Evolutionary conservation across 306 rosid species (phyloP).

Genomic region (Canavalia ensiformis): DNA sequence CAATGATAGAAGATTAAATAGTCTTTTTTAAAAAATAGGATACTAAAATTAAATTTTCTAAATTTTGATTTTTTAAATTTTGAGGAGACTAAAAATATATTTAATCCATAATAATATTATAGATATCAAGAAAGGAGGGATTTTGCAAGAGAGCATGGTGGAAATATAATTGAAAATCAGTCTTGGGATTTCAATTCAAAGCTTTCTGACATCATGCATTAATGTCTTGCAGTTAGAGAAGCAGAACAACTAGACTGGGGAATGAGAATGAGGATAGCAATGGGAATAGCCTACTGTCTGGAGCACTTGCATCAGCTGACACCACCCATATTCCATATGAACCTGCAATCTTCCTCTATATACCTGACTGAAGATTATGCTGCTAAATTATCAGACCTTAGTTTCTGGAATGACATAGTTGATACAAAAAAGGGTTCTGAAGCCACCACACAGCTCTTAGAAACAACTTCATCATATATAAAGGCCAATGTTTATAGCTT

Average conservation of each 20-base stretch:
- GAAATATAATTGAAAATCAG: neutral
- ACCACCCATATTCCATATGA: slow-evolving; percentile 69
- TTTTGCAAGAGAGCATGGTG: neutral
- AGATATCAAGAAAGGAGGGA: neutral
- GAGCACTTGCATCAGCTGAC: slow-evolving; percentile 80
- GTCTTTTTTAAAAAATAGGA: no score
- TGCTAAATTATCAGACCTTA: slow-evolving; percentile 80
- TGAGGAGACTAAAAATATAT: no score
- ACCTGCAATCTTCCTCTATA: slow-evolving; percentile 75
- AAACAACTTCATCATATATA: slow-evolving; percentile 52
- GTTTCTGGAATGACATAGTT: slow-evolving; percentile 70
- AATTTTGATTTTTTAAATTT: no score
- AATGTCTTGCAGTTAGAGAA: slow-evolving; percentile 78
- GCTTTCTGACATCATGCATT: slow-evolving; percentile 26
- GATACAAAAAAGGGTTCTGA: slow-evolving; percentile 54
- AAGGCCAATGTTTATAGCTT: slow-evolving; percentile 79
- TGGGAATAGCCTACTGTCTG: slow-evolving; percentile 94
- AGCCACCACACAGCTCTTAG: slow-evolving; percentile 45
- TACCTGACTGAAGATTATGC: slow-evolving; percentile 93
- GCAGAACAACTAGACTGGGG: slow-evolving; percentile 89
- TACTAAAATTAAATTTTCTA: no score
- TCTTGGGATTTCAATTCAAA: neutral
- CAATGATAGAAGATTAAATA: no score
- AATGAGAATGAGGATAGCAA: slow-evolving; percentile 81
- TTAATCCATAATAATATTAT: no score